phyloP scores from a whole-genome alignment of 306 rosid species.

The Coriaria nepalensis region DNA sequence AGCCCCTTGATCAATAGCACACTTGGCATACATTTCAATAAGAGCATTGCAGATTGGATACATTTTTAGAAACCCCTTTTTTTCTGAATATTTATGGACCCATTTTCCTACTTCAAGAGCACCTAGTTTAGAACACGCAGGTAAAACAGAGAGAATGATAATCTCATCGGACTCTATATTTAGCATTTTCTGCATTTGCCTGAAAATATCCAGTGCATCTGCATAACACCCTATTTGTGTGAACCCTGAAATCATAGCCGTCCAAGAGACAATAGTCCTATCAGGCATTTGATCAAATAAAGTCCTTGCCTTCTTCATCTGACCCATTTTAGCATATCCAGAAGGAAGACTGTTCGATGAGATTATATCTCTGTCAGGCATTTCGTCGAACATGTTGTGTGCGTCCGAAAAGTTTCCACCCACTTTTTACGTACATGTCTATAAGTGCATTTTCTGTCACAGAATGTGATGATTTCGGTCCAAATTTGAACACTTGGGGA shows the following conservation, averaged over 20 bases:
- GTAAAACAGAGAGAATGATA: constrained; percentile 53
- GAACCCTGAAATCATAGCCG: constrained; percentile 62
- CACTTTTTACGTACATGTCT: constrained; percentile 49
- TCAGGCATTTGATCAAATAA: constrained; percentile 59
- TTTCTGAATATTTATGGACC: constrained; percentile 57
- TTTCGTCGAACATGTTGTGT: constrained; percentile 40
- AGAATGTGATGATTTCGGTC: constrained; percentile 25
- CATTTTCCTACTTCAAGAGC: constrained; percentile 76
- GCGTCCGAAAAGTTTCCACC: constrained; percentile 40
- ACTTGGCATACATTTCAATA: constrained; percentile 70
- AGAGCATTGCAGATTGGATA: constrained; percentile 48
- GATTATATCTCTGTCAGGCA: constrained; percentile 38
- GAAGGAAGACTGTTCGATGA: constrained; percentile 63
- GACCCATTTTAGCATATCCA: constrained; percentile 52
- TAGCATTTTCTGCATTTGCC: constrained; percentile 42
- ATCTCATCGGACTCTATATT: constrained; percentile 67
- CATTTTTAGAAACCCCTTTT: constrained; percentile 22
- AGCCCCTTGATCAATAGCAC: constrained; percentile 56
- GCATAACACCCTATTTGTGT: constrained; percentile 31
- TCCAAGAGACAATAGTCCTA: constrained; percentile 73
- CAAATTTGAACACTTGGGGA: constrained; percentile 43
- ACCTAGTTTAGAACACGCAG: constrained; percentile 69
- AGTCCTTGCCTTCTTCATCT: constrained; percentile 38
- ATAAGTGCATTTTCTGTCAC: constrained; percentile 47
- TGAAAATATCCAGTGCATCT: constrained; percentile 54